Evolutionary conservation across 768 basidiomycete species (phyloP), one percentile per base, ranked within the genome.

Genomic region (Guyanaporus albipodus): DNA sequence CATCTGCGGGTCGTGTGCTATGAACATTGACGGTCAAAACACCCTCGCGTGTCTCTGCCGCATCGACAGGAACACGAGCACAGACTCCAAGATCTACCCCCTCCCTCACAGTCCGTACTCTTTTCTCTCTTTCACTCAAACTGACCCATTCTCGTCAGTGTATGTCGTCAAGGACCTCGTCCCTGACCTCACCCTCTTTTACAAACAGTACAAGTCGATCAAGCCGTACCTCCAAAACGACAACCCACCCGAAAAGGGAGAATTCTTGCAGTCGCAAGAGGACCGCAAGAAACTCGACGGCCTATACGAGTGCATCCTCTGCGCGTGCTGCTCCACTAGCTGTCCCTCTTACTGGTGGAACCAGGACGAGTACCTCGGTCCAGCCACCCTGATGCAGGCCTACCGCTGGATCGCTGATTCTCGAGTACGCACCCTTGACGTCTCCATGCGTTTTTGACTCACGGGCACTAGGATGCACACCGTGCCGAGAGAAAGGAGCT

Each of bases 331-430:
- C 74, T 93, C 93, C 34, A 98, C 95, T 0, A 89, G 88, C 35
- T 99, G 95, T 78, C 95, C 95, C 4, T 88, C 85, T 24, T 96
- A 98, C 71, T 97, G 95, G 95, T 98, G 95, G 95, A 98, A 97
- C 72, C 91, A 93, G 70, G 93, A 97, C 63, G 88, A 92, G 68
- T 99, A 99, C 69, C 86, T 99, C 32, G 94, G 95, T 28, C 95
- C 95, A 6, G 95, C 95, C 1, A 93, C 93, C 0, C 73, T 97
- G 59, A 92, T 97, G 91, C 89, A 92, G 59, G 91, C 92, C 0
- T 96, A 97, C 70, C 76, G 94, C 56, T 98, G 95, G 95, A 95
- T 99, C 63, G 93, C 94, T 1, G 95, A 98, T 65, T 95, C 91
- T 38, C 76, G 95, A 57, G 91, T 91, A 55, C 46, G 85, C 74